Conservation (phyloP, 345 rosid genomes). For the Sonneratia caseolaris region DNA sequence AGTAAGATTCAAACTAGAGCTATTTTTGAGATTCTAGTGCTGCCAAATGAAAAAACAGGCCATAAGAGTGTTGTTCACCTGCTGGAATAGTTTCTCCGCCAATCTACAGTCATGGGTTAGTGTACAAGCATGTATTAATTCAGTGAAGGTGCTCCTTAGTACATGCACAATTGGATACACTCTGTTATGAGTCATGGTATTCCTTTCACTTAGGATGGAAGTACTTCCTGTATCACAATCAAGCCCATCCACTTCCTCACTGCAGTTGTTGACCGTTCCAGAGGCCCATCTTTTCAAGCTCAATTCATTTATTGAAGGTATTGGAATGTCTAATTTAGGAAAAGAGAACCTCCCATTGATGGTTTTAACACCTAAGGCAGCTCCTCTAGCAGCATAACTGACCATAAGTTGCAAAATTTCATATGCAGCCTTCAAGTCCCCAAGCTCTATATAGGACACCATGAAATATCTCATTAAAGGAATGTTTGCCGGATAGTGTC, state of each 20-base stretch:
- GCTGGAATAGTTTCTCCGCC: constrained; percentile 63
- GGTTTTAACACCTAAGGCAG: constrained; percentile 17
- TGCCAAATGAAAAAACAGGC: not conserved
- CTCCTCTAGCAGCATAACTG: constrained; percentile 23
- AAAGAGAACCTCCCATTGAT: constrained; percentile 23
- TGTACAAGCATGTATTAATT: constrained; percentile 60
- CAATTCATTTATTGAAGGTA: constrained; percentile 34
- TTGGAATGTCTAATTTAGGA: constrained; percentile 61
- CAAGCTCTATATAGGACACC: constrained; percentile 53
- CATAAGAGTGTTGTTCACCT: constrained; percentile 32
- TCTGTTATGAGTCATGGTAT: constrained; percentile 13
- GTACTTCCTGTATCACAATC: constrained; percentile 13
- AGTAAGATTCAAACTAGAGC: not conserved
- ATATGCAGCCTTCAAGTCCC: constrained; percentile 63
- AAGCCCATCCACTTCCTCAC: constrained; percentile 14
- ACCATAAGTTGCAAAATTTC: constrained; percentile 69
- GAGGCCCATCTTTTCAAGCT: constrained; percentile 24
- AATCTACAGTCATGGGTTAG: constrained; percentile 37
- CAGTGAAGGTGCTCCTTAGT: constrained; percentile 48
- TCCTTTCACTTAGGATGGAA: constrained; percentile 13
- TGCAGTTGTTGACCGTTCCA: constrained; percentile 18
- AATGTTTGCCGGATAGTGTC: constrained; percentile 45
- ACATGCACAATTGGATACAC: constrained; percentile 17
- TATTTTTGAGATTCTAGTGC: not conserved
- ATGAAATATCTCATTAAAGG: constrained; percentile 41